Evolutionary conservation across 148 eudicot genomes (phyloP).

Genomic region (Oxyria digyna): DNA sequence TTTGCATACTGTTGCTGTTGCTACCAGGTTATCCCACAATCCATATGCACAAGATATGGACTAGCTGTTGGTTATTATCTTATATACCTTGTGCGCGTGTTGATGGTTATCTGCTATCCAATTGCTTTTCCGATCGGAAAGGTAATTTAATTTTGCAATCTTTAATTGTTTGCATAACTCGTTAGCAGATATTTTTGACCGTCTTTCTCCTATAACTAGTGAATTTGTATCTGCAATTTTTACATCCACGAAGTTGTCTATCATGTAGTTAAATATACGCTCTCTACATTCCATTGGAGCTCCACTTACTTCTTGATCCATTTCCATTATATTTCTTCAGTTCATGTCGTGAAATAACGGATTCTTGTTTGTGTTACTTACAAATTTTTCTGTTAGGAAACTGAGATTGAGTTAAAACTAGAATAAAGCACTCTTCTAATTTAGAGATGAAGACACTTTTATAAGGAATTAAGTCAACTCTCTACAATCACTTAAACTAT

Average conservation of each 20-base stretch:
- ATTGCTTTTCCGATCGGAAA: constrained; percentile 82
- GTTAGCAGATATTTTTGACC: neutral
- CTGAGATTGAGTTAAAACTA: neutral
- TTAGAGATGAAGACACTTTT: neutral
- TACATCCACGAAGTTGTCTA: neutral
- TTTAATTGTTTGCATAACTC: neutral
- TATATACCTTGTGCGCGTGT: constrained; percentile 68
- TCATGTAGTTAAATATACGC: neutral
- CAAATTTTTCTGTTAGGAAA: too few species aligned
- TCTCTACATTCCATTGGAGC: neutral
- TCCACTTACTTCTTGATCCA: neutral
- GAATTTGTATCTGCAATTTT: neutral
- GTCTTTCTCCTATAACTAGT: neutral
- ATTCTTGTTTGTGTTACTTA: neutral
- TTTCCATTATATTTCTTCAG: neutral
- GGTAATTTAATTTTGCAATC: constrained; percentile 25
- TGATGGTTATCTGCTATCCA: constrained; percentile 86
- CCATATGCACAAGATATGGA: constrained; percentile 86
- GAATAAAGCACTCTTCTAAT: neutral
- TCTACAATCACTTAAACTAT: neutral
- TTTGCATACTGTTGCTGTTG: neutral
- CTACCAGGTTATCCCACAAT: constrained; percentile 82
- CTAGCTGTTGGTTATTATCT: constrained; percentile 92
- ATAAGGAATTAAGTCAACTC: neutral
- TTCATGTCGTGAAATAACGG: neutral